Evolutionary conservation across 139 green algal genomes (phyloP).

Genomic region (Pycnococcus provasolii): DNA sequence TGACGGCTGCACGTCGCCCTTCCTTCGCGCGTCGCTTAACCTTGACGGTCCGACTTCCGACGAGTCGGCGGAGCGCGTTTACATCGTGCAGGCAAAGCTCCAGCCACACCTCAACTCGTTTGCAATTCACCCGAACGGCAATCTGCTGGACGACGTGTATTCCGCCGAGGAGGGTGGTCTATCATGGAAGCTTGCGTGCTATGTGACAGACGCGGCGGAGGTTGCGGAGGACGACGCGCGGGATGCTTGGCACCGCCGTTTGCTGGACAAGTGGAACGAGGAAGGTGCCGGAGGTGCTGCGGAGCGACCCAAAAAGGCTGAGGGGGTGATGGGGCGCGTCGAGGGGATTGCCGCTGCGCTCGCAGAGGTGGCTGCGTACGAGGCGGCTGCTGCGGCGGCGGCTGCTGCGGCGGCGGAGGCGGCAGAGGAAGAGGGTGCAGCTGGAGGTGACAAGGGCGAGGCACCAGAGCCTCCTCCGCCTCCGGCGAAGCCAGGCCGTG

Average conservation of each 20-base stretch:
- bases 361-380: too few relatives aligned
- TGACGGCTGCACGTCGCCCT: background rate
- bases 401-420: too few relatives aligned
- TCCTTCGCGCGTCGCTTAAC: background rate
- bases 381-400: too few relatives aligned
- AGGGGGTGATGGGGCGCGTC: too few relatives aligned
- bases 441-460: too few relatives aligned
- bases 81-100: conserved; percentile 20
- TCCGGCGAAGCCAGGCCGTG: too few relatives aligned
- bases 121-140: conserved; percentile 14
- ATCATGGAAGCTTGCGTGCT: conserved; percentile 10
- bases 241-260: background rate
- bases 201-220: conserved; percentile 7
- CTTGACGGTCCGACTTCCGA: conserved; percentile 10
- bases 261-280: too few relatives aligned
- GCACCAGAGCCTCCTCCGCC: too few relatives aligned
- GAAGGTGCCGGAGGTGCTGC: too few relatives aligned
- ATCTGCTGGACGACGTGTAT: background rate
- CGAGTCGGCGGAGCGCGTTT: background rate
- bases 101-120: conserved; percentile 11
- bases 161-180: background rate
- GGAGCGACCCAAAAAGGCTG: too few relatives aligned
- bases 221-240: conserved; percentile 17
- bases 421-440: too few relatives aligned
- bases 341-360: too few relatives aligned